These are phyloP conservation scores for Fagopyrum tataricum DNA, from an alignment of 148 eudicot genomes.

Conservation along the genomic window DNA sequence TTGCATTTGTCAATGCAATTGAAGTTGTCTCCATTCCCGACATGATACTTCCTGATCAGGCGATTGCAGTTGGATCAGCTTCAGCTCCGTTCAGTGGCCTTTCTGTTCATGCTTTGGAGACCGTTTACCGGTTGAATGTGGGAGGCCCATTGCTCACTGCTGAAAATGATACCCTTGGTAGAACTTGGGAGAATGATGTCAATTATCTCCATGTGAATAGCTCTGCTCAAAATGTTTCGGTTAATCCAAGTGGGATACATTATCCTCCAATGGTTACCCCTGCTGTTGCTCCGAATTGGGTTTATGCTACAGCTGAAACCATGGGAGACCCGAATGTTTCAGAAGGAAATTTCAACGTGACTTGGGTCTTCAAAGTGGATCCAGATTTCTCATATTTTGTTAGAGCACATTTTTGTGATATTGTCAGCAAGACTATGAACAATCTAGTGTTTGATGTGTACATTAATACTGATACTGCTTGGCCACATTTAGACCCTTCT, in stretches of 20 bases:
- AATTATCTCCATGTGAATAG: slow-evolving; percentile 77
- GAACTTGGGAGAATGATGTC: slow-evolving; percentile 83
- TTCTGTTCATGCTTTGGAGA: slow-evolving; percentile 54
- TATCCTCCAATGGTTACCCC: slow-evolving; percentile 44
- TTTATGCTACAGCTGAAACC: slow-evolving; percentile 77
- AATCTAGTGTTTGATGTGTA: slow-evolving; percentile 73
- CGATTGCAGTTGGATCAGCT: slow-evolving; percentile 33
- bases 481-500: slow-evolving; percentile 60
- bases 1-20: slow-evolving; percentile 87
- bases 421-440: slow-evolving; percentile 57
- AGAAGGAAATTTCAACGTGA: slow-evolving; percentile 66
- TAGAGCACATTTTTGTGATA: slow-evolving; percentile 81
- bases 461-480: slow-evolving; percentile 62
- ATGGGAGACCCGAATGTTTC: slow-evolving; percentile 83
- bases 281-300: slow-evolving; percentile 73
- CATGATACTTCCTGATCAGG: slow-evolving; percentile 56
- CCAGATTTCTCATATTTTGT: slow-evolving; percentile 67
- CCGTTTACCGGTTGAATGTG: slow-evolving; percentile 82
- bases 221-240: slow-evolving; percentile 66
- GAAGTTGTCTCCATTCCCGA: slow-evolving; percentile 87
- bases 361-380: slow-evolving; percentile 80
- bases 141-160: slow-evolving; percentile 82
- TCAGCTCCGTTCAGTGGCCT: slow-evolving; percentile 49
- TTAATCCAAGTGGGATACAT: slow-evolving; percentile 47
- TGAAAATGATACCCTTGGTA: slow-evolving; percentile 85